Percentiles rank a stretch among this genome's conserved stretches.
These are phyloP conservation scores for Lantana camara DNA, from an alignment of 257 asterid genomes.

Conservation along the genomic window DNA sequence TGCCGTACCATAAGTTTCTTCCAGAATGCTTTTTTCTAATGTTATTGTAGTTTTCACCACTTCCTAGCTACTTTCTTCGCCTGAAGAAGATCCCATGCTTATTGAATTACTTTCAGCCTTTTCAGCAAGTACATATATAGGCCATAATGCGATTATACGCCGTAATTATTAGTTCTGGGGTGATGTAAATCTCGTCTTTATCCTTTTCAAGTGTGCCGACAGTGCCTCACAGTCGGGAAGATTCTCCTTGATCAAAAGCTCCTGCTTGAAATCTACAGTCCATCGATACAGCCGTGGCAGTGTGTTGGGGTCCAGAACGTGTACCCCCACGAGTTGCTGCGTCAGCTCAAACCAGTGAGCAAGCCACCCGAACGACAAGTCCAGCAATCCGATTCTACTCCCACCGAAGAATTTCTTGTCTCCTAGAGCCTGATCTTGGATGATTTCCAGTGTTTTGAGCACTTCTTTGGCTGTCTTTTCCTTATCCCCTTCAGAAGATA, in stretches of 20 bases:
- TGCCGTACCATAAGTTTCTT: conserved; percentile 20
- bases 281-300: conserved; percentile 43
- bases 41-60: conserved; percentile 1
- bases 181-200: conserved; percentile 20
- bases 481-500: conserved; percentile 33
- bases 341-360: conserved; percentile 19
- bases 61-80: conserved; percentile 1
- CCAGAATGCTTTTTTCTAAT: conserved; percentile 6
- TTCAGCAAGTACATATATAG: too few species aligned
- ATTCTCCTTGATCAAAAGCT: conserved; percentile 34
- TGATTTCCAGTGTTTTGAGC: conserved; percentile 29
- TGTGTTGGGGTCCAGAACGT: conserved; percentile 27
- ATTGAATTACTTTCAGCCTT: too few species aligned
- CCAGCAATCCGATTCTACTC: conserved; percentile 39
- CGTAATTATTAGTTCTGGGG: too few species aligned
- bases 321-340: conserved; percentile 30
- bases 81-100: conserved; percentile 2
- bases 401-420: conserved; percentile 51
- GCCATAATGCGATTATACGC: too few species aligned
- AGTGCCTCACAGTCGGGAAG: conserved; percentile 27
- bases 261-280: conserved; percentile 37
- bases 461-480: conserved; percentile 27
- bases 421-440: conserved; percentile 47
- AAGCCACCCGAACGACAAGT: conserved; percentile 44
- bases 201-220: conserved; percentile 27